Base-by-base conservation (phyloP, 192 early-diverging fungal species). In the Umbelopsis sp. region DNA sequence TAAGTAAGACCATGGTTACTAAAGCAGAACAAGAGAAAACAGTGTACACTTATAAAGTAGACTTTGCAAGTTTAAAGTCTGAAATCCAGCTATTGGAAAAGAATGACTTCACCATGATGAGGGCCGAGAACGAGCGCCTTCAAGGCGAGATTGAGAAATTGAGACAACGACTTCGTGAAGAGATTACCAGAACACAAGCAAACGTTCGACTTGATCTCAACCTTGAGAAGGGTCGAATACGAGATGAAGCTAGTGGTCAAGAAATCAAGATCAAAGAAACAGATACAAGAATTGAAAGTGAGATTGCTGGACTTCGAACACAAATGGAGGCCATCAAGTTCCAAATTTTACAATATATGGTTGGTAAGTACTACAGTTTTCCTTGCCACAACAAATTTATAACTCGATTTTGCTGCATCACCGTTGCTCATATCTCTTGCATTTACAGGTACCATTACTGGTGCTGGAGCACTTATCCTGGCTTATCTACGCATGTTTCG, bases 301-400 rank as follows among this genome's bases (percentile, higher is more conserved):
- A 98, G 74, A 91, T 98, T 55, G 87, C 91, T 11, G 84, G 80
- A 12, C 72, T 97, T 45, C 81, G 91, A 45, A 96, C 92, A 16
- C 88, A 92, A 70, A 92, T 96, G 90, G 94, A 96, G 80, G 90
- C 93, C 8, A 92, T 96, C 72, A 95, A 95, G 73, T 93, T 91
- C 49, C 89, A 90, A 69, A 92, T 91, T 15, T 70, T 93, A 49
- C 92, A 91, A 77, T 91, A 93, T 66, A 89, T 93, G 86, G 82
- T 93, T 37, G 91, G 89, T 79, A 66, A 67, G 45, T 69, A 74
- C 35, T 6, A 25, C 18, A 8, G 45, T 16, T 22, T 30, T 9
- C 5, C 37, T 67, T 18, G 22, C 27, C 18, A 7, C 6, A 41
- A 18, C 37, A n/a, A 8, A 4, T 7, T 12, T 61, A 10, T 20